A percentile compares a stretch with the other conserved stretches of the same genome.
phyloP scores from a whole-genome alignment of 805 yeast genomes.

The Candida silvatica region DNA sequence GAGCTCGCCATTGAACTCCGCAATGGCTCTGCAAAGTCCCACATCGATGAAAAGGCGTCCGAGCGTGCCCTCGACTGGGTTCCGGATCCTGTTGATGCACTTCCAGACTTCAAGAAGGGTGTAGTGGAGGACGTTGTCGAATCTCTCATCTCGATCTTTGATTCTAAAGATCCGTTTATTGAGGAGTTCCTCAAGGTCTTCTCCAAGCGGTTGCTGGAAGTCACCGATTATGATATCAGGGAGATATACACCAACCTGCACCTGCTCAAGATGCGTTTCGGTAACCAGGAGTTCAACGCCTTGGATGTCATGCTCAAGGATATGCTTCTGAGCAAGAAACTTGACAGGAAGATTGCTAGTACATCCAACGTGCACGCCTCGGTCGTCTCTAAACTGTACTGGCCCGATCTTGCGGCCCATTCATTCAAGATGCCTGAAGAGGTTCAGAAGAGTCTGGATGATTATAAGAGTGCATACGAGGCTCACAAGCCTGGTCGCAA shows the following conservation, averaged over 20 bases:
- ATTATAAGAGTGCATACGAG: constrained; percentile 34
- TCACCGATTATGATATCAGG: constrained; percentile 30
- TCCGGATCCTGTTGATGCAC: constrained; percentile 86
- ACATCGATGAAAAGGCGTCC: constrained; percentile 25
- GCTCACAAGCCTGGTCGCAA: constrained; percentile 46
- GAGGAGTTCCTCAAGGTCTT: constrained; percentile 55
- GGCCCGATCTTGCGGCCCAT: constrained; percentile 55
- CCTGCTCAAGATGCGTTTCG: constrained; percentile 54
- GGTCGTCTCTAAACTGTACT: constrained; percentile 67
- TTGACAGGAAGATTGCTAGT: constrained; percentile 25
- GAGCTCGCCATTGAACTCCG: constrained; percentile 49
- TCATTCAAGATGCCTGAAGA: constrained; percentile 39
- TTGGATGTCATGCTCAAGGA: constrained; percentile 83
- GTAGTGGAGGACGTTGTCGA: constrained; percentile 61
- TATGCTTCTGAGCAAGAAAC: constrained; percentile 43
- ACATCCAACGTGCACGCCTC: constrained; percentile 41
- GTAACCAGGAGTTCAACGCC: constrained; percentile 53
- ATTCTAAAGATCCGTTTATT: constrained; percentile 56
- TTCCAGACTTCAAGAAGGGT: constrained; percentile 69
- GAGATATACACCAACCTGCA: constrained; percentile 36
- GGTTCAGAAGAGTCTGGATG: constrained; percentile 32
- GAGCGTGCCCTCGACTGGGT: constrained; percentile 51
- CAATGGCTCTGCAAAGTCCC: constrained; percentile 20
- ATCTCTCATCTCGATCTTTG: constrained; percentile 63
- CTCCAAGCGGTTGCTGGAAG: constrained; percentile 43